Conservation (phyloP, 257 asterid genomes). For the Thymus quinquecostatus region DNA sequence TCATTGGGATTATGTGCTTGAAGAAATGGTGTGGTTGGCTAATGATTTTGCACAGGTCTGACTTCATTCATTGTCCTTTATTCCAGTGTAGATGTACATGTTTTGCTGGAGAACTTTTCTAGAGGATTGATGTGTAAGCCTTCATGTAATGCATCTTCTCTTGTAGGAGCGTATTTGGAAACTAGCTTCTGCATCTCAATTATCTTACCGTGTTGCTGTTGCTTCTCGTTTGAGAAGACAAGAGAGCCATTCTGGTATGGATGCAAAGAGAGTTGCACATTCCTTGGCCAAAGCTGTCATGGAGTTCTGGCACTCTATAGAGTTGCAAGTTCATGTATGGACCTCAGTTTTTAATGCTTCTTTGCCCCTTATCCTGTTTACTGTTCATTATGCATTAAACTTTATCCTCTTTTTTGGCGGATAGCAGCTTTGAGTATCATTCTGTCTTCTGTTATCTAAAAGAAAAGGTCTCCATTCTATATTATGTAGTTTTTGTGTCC, state of each 20-base stretch:
- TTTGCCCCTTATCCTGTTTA: constrained; percentile 5
- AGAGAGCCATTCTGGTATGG: constrained; percentile 45
- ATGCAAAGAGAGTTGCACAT: constrained; percentile 65
- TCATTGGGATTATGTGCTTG: constrained; percentile 94
- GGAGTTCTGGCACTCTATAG: constrained; percentile 84
- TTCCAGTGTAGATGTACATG: constrained; percentile 9
- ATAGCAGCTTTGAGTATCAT: constrained; percentile 14
- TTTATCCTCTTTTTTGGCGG: constrained; percentile 12
- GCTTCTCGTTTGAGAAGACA: constrained; percentile 56
- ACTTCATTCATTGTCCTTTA: constrained; percentile 22
- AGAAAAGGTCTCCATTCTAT: not conserved
- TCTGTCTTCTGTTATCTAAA: not conserved
- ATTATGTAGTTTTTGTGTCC: not conserved
- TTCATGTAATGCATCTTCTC: constrained; percentile 34
- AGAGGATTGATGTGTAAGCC: constrained; percentile 12
- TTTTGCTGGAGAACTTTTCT: constrained; percentile 22
- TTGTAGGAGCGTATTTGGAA: constrained; percentile 93
- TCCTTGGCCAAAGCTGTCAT: constrained; percentile 74
- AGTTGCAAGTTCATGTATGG: constrained; percentile 48
- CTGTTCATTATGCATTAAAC: constrained; percentile 18
- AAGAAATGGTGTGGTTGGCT: constrained; percentile 97
- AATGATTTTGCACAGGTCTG: constrained; percentile 97
- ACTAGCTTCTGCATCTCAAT: constrained; percentile 68
- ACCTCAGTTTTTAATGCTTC: not conserved
- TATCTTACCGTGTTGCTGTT: constrained; percentile 58